phyloP scores from a whole-genome alignment of 257 asterid genomes.

The Nicotiana attenuata region DNA sequence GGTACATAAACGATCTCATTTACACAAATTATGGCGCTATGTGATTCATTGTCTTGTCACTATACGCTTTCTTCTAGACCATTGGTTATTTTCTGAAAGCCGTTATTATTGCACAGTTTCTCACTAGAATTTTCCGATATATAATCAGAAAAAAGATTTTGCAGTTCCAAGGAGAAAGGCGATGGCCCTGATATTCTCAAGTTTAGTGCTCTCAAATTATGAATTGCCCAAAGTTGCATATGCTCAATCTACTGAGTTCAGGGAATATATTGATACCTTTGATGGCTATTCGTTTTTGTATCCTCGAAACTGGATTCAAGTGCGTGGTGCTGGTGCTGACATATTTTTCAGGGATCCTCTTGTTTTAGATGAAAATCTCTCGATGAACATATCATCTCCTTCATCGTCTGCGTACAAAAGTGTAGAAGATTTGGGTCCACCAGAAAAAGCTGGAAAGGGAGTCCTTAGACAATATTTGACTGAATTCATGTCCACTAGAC shows the following conservation, averaged over 20 bases:
- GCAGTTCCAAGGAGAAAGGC: slow-evolving; percentile 86
- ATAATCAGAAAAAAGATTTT: slow-evolving; percentile 89
- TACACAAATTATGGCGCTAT: slow-evolving; percentile 2
- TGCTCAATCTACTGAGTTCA: slow-evolving; percentile 55
- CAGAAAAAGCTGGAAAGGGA: slow-evolving; percentile 78
- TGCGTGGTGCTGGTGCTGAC: slow-evolving; percentile 96
- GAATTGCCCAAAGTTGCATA: slow-evolving; percentile 27
- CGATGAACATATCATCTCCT: slow-evolving; percentile 83
- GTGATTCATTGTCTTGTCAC: slow-evolving; percentile 7
- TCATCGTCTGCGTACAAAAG: slow-evolving; percentile 79
- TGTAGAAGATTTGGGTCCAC: slow-evolving; percentile 84
- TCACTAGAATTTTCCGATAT: slow-evolving; percentile 43
- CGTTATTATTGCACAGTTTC: slow-evolving; percentile 24
- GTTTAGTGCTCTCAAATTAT: slow-evolving; percentile 41
- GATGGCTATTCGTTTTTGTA: slow-evolving; percentile 82
- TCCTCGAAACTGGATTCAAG: slow-evolving; percentile 93
- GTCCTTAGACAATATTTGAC: slow-evolving; percentile 73
- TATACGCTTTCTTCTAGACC: background rate
- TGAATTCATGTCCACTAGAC: slow-evolving; percentile 98
- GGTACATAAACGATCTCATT: background rate
- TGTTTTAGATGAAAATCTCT: slow-evolving; percentile 85
- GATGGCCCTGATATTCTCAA: slow-evolving; percentile 56
- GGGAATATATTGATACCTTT: slow-evolving; percentile 73
- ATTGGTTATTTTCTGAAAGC: background rate
- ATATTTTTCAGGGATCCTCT: slow-evolving; percentile 92